Evolutionary conservation across 345 rosid species (phyloP).

Genomic region (Melaleuca quinquenervia): DNA sequence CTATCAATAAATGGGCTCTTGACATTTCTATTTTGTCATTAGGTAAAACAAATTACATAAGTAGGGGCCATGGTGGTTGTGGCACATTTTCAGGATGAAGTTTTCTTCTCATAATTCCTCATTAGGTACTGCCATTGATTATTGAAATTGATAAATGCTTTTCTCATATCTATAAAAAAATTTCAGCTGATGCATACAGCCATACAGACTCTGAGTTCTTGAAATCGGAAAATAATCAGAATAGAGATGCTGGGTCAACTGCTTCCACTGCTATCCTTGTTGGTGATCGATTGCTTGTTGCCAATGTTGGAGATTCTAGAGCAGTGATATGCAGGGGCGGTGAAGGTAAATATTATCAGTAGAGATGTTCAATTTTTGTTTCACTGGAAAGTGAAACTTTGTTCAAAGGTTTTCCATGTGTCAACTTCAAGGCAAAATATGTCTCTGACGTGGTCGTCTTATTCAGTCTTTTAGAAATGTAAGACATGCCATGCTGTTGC

Average conservation of each 20-base stretch:
- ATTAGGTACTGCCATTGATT: slow-evolving; percentile 5
- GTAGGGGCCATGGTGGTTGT: not conserved
- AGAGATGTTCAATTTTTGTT: not conserved
- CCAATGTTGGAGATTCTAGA: slow-evolving; percentile 98
- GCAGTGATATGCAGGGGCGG: slow-evolving; percentile 98
- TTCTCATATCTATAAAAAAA: too few species aligned
- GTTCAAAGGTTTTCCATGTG: not conserved
- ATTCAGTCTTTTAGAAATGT: not conserved
- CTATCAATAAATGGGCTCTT: not conserved
- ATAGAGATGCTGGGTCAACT: slow-evolving; percentile 98
- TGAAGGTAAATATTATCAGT: slow-evolving; percentile 38
- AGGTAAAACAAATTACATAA: not conserved
- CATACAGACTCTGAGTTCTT: slow-evolving; percentile 91
- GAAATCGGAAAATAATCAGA: slow-evolving; percentile 84
- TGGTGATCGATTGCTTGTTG: slow-evolving; percentile 89
- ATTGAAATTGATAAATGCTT: not conserved
- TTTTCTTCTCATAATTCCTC: not conserved
- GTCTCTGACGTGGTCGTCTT: not conserved
- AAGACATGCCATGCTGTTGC: not conserved
- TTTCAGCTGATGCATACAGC: slow-evolving; percentile 95
- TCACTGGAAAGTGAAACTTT: not conserved
- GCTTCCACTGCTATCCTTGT: slow-evolving; percentile 96
- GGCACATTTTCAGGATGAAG: not conserved
- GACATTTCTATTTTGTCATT: not conserved
- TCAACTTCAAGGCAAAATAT: not conserved